Evolutionary conservation across 1,284 basidiomycete genomes (phyloP), one percentile per base, ranked within the genome.

Genomic region (Apiotrichum domesticum): DNA sequence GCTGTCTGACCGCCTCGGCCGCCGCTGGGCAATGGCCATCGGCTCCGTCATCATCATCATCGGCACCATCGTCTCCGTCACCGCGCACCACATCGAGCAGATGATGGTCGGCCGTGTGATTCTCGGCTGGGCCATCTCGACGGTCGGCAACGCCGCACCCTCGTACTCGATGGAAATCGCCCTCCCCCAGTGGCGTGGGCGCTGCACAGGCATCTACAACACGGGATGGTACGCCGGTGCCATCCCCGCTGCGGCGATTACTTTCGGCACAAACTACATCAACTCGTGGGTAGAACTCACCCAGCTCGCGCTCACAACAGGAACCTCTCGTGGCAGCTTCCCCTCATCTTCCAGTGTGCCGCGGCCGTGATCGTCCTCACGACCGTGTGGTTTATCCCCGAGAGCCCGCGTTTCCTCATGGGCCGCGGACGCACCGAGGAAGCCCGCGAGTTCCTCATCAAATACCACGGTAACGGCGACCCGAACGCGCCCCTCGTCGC

Each of bases 361-460:
- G 64, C 62, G 6, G 53, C 52, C 10, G 13, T 55, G 7, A 7
- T 53, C 3, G 51, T 61, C n/a, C 41, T 61, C 8, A 10, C 6
- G 21, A 44, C 57, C 7, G 54, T 62, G 2, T 61, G 61, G 7
- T 62, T 68, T 40, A 58, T 66, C 0, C 68, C 65, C 32, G 65
- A 70, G 54, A 63, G 62, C 0, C 68, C 66, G 1, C 65, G 66
- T 21, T 70, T 51, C 44, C 58, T 66, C 15, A 56, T 65, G 32
- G 57, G 58, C 6, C 60, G 63, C 14, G 62, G 63, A 29, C 56
- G 59, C 7, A 82, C 86, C 52, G 80, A 79, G 0, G 86, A 89
- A 64, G 87, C 87, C 0, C 79, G 86, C n/a, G 78, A 84, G 61
- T 82, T 89, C 61, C 80, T 90, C 32, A 84, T 86, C 13, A 86